phyloP scores from a whole-genome alignment of 305 asterid species.

The Solanum aculeatissimum region DNA sequence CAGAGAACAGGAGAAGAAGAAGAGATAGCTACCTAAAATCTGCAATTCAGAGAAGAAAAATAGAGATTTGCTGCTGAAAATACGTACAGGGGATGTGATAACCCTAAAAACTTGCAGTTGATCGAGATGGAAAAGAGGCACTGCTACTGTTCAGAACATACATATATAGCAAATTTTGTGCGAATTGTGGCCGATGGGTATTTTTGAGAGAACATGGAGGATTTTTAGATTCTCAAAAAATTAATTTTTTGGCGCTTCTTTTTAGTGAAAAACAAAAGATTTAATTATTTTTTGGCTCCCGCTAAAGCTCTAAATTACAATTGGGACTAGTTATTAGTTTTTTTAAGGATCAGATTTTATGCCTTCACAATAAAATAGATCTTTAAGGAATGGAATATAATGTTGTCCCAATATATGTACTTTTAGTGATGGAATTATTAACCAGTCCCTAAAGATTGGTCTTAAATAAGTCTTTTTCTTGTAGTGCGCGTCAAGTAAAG shows the following conservation, averaged over 20 bases:
- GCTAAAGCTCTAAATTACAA: not conserved
- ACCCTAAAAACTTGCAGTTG: not conserved
- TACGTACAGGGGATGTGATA: not conserved
- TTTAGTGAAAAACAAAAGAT: too few relatives aligned
- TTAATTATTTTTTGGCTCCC: too few relatives aligned
- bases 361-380: not conserved
- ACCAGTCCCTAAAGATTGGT: not conserved
- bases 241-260: not conserved
- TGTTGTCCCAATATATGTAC: not conserved
- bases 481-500: not conserved
- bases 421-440: not conserved
- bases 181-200: too few relatives aligned
- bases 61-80: not conserved
- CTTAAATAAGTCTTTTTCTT: not conserved
- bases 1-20: not conserved
- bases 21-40: too few relatives aligned
- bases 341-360: not conserved
- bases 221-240: too few relatives aligned
- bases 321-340: too few relatives aligned
- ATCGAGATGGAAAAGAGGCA: not conserved
- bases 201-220: too few relatives aligned
- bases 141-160: not conserved
- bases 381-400: not conserved
- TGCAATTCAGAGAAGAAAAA: too few relatives aligned
- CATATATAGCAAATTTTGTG: too few relatives aligned